A percentile compares a stretch with the other conserved stretches of the same genome.
These are phyloP conservation scores for Thecaphora thlaspeos DNA, from an alignment of 1,284 basidiomycete genomes.

Conservation along the genomic window DNA sequence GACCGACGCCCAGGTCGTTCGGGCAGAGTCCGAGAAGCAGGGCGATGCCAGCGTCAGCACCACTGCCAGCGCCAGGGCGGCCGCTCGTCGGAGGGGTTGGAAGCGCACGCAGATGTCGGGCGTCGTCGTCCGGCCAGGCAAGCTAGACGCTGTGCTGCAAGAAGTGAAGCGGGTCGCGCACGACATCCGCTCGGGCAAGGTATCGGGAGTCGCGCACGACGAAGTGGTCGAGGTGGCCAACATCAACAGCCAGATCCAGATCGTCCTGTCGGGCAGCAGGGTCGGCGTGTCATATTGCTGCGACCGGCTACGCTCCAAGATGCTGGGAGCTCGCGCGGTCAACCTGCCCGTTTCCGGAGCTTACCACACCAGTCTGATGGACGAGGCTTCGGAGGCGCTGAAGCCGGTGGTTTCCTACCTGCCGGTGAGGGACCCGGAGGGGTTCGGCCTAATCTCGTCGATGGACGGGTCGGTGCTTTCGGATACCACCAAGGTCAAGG, in stretches of 20 bases:
- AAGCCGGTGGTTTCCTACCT: constrained; percentile 36
- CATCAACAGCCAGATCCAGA: constrained; percentile 53
- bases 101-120: constrained; percentile 53
- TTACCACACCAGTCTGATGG: constrained; percentile 52
- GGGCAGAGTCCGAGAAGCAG: constrained; percentile 1
- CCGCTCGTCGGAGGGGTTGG: constrained; percentile 25
- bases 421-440: constrained; percentile 37
- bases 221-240: constrained; percentile 56
- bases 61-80: background rate
- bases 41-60: background rate
- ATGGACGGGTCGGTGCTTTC: constrained; percentile 31
- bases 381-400: constrained; percentile 36
- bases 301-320: constrained; percentile 42
- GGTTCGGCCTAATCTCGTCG: constrained; percentile 38
- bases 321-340: constrained; percentile 52
- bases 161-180: constrained; percentile 36
- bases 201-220: constrained; percentile 42
- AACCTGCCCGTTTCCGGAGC: constrained; percentile 55
- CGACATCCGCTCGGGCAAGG: constrained; percentile 42
- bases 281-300: constrained; percentile 53
- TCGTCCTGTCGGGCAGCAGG: constrained; percentile 50
- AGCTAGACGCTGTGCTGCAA: constrained; percentile 35
- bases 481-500: constrained; percentile 25
- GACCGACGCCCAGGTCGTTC: constrained; percentile 10
- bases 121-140: constrained; percentile 48